Base-by-base conservation (phyloP, 768 basidiomycete genomes). In the Pleurotus tuber-regium region DNA sequence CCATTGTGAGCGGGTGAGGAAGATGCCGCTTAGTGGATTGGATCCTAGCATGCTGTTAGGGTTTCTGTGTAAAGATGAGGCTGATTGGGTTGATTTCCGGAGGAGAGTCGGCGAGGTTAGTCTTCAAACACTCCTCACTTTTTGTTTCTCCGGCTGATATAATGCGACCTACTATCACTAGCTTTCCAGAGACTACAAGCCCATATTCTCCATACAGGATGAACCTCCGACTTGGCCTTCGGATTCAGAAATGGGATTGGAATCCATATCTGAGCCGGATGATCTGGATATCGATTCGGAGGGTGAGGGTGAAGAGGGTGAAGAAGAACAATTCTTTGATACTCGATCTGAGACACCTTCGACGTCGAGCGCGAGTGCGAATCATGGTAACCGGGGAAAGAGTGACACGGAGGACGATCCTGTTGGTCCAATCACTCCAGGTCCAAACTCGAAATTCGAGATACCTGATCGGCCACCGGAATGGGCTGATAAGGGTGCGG, bases 31-130 rank as follows among this genome's bases (percentile, higher is more conserved):
- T 29, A 82, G 83, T 33, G 89, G 87, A 24, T 71, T 99, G 50
- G 97, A 98, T 66, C 97, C 96, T 19, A 97, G 93, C 59, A 98
- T 99, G 97, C 73, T 99, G 5, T 79, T 98, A 53, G 95, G 95
- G 9, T 98, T 99, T 64, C 63, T 98, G 57, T 86, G 87, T 64
- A 81, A 80, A 59, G 83, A 90, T 61, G 87, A 92, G 68, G 72
- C 63, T 14, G 96, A 98, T 49, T 98, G 92, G 89, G 66, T 75
- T 12, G 92, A 98, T 68, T 80, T 98, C 50, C 76, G 83, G 56
- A 71, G 67, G 52, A 74, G 92, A 44, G 84, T 92, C 29, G 75
- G 71, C 1, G 85, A 89, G 68, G 93, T 96, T 46, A 46, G 86
- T 68, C n/a, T n/a, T n/a, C n/a, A n/a, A n/a, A n/a, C n/a, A n/a